A percentile compares a stretch with the other conserved stretches of the same genome.
Conservation (phyloP, 441 rosid genomes). For the Omphalea diandra region DNA sequence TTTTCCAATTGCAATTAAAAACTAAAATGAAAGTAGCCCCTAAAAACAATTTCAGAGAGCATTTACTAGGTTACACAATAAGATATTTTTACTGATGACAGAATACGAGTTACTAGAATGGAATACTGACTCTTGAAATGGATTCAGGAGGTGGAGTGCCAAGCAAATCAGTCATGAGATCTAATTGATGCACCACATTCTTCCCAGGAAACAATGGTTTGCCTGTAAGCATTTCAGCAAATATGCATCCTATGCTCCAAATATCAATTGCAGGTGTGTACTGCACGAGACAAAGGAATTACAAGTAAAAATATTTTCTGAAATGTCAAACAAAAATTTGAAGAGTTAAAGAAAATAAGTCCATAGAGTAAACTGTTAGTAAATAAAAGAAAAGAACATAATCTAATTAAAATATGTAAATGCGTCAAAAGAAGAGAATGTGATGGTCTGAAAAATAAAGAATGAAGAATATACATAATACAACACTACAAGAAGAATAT, state of each 20-base stretch:
- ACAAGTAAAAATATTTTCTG: background rate
- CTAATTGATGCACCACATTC: conserved; percentile 98
- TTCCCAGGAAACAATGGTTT: conserved; percentile 97
- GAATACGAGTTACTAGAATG: conserved; percentile 3
- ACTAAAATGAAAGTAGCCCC: background rate
- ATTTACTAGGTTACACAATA: background rate
- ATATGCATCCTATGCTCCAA: conserved; percentile 99
- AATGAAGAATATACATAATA: background rate
- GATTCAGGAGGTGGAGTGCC: conserved; percentile 93
- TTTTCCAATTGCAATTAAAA: background rate
- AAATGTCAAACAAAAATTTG: background rate
- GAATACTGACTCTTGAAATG: conserved; percentile 64
- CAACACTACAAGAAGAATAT: background rate
- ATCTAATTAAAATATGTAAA: background rate
- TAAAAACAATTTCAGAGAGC: background rate
- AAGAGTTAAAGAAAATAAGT: conserved; percentile 1
- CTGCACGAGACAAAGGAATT: conserved; percentile 36
- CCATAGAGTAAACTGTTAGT: background rate
- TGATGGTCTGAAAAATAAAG: background rate
- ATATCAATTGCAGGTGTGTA: conserved; percentile 98
- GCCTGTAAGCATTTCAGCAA: conserved; percentile 95
- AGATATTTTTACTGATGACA: background rate
- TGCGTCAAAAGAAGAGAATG: background rate
- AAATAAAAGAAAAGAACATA: background rate
- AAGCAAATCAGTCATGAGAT: conserved; percentile 95